Evolutionary conservation across 345 rosid species (phyloP), one percentile per base, ranked within the genome.

Genomic region (Sapria himalayana): DNA sequence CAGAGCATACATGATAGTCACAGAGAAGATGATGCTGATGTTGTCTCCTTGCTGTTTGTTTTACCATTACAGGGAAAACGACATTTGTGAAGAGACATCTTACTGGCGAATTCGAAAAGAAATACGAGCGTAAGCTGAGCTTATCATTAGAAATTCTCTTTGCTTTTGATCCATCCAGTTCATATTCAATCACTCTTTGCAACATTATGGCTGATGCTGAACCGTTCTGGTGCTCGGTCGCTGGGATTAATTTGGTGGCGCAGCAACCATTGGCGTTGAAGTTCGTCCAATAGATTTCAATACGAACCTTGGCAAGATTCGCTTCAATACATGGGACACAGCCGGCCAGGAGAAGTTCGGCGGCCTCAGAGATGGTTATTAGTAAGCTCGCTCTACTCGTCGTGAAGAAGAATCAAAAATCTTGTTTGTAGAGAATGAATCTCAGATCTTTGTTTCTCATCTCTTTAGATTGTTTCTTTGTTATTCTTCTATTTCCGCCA

Each of bases 311-410:
- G 97, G 97, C 12, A 73, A 81, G 54, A 61, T 86, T 54, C 69
- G 97, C 2, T 86, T 86, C 46, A 76, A 86, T 59, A 81, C 94
- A 70, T 86, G 94, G 97, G 94, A 86, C 21, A 86, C 97, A 39
- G 94, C 97, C 11, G 92, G 97, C 0, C 97, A 86, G 43, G 97
- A 81, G 70, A 81, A 78, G 54, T 81, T 86, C 19, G 94, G 97
- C 52, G 94, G 94, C 15, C 82, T 86, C 4, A 59, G 94, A 45
- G 97, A 81, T 73, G 97, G 97, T 19, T 86, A 86, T 57, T 86
- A 81, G 97, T 86, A 48, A 64, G 96, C 43, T n/a, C n/a, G n/a
- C n/a, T n/a, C n/a, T n/a, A n/a, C n/a, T n/a, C n/a, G n/a, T n/a
- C n/a, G n/a, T n/a, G n/a, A n/a, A n/a, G n/a, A n/a, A n/a, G n/a